Conservation (phyloP, 1,284 basidiomycete genomes). For the Puccinia polysora region DNA sequence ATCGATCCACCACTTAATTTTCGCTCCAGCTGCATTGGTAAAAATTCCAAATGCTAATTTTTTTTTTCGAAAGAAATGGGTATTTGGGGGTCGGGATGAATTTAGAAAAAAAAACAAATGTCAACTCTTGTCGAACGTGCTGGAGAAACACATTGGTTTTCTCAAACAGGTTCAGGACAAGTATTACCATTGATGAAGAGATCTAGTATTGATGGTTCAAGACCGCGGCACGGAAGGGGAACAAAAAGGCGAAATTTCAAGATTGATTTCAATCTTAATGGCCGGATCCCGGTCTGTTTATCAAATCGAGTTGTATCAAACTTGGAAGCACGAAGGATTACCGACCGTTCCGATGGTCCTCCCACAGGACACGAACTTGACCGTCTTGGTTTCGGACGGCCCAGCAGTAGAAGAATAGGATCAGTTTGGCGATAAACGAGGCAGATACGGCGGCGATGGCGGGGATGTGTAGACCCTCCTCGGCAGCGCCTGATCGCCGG, state of each 20-base stretch:
- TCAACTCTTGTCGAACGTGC: neutral
- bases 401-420: conserved; percentile 80
- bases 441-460: conserved; percentile 29
- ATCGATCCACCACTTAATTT: conserved; percentile 66
- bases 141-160: no score
- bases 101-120: neutral
- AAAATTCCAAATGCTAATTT: conserved; percentile 25
- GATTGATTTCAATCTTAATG: neutral
- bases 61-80: neutral
- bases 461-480: conserved; percentile 9
- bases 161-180: no score
- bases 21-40: conserved; percentile 67
- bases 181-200: conserved; percentile 38
- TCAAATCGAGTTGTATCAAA: no score
- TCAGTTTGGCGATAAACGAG: conserved; percentile 62
- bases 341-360: conserved; percentile 64
- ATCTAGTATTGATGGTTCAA: neutral
- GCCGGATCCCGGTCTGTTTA: no score
- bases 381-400: conserved; percentile 72
- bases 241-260: neutral
- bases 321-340: neutral
- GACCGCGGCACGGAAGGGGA: neutral
- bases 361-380: conserved; percentile 89
- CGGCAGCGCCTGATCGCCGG: neutral
- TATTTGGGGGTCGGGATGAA: neutral